These are phyloP conservation scores for Penicillium crystallinum DNA, from an alignment of 495 filamentous ascomycete species.

Conservation along the genomic window DNA sequence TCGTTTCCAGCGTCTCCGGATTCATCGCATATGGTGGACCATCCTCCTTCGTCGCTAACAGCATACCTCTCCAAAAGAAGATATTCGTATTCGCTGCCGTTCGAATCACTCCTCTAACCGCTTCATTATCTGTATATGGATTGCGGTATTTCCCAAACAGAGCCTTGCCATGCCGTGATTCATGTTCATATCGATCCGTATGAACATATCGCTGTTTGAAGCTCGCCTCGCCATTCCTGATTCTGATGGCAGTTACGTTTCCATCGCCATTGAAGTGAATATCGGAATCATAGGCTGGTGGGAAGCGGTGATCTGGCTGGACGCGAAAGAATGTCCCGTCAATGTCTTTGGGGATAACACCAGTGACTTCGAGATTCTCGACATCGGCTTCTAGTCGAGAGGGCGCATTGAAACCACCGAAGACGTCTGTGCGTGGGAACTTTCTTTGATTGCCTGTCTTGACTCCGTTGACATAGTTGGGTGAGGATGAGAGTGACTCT, in stretches of 20 bases:
- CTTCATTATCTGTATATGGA: slow-evolving; percentile 42
- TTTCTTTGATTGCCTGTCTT: background rate
- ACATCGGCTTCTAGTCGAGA: background rate
- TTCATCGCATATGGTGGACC: slow-evolving; percentile 52
- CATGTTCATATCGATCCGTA: slow-evolving; percentile 44
- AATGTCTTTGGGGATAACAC: slow-evolving; percentile 28
- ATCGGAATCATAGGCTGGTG: slow-evolving; percentile 14
- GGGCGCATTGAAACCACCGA: background rate
- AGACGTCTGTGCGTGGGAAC: background rate
- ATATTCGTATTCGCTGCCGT: slow-evolving; percentile 54
- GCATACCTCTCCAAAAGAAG: slow-evolving; percentile 44
- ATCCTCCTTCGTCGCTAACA: slow-evolving; percentile 54
- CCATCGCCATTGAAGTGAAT: slow-evolving; percentile 28
- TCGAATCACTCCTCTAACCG: slow-evolving; percentile 42
- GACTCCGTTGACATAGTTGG: background rate
- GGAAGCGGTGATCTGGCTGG: slow-evolving; percentile 26
- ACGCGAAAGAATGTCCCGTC: slow-evolving; percentile 25
- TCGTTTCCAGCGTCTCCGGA: slow-evolving; percentile 50
- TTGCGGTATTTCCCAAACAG: slow-evolving; percentile 51
- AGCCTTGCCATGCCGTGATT: slow-evolving; percentile 32
- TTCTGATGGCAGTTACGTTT: slow-evolving; percentile 48
- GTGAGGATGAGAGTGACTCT: background rate
- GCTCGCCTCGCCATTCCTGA: slow-evolving; percentile 44
- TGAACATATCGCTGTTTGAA: slow-evolving; percentile 50
- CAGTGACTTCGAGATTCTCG: slow-evolving; percentile 11